Evolutionary conservation across 768 basidiomycete species (phyloP).

Genomic region (Roridomyces roridus): DNA sequence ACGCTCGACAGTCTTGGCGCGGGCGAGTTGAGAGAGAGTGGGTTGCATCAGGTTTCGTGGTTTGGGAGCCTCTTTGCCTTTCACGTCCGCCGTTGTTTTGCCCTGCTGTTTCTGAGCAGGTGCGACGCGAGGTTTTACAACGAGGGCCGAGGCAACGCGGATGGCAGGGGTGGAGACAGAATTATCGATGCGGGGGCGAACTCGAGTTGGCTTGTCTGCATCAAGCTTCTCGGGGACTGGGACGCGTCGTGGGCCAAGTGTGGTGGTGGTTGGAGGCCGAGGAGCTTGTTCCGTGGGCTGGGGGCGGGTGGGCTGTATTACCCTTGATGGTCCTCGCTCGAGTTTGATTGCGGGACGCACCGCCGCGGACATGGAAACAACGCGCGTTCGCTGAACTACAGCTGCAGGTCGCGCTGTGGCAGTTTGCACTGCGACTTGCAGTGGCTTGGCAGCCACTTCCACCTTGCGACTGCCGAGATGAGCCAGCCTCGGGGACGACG

Average conservation of each 20-base stretch:
- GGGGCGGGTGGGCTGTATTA: slow-evolving; percentile 7
- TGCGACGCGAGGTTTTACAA: not conserved
- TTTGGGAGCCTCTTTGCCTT: slow-evolving; percentile 16
- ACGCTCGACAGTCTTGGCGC: slow-evolving; percentile 19
- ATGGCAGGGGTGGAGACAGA: slow-evolving; percentile 23
- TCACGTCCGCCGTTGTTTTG: not conserved
- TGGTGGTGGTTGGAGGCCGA: not conserved
- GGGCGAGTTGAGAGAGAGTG: slow-evolving; percentile 21
- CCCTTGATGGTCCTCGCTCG: slow-evolving; percentile 6
- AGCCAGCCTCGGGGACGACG: slow-evolving; percentile 3
- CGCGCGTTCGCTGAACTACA: slow-evolving; percentile 12
- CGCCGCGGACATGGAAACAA: slow-evolving; percentile 24
- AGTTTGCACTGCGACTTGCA: not conserved
- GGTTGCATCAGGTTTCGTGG: slow-evolving; percentile 16
- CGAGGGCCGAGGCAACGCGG: slow-evolving; percentile 1
- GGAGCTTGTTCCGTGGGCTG: not conserved
- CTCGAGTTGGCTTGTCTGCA: slow-evolving; percentile 13
- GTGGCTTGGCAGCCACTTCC: slow-evolving; percentile 10
- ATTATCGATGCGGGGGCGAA: slow-evolving; percentile 12
- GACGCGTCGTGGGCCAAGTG: slow-evolving; percentile 15
- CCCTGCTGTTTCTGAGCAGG: slow-evolving; percentile 3
- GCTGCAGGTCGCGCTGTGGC: not conserved
- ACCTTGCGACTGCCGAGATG: too few species aligned
- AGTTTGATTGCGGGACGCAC: slow-evolving; percentile 10
- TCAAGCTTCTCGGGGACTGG: slow-evolving; percentile 7